phyloP scores from a whole-genome alignment of 345 rosid species.

The Cardiospermum halicacabum region DNA sequence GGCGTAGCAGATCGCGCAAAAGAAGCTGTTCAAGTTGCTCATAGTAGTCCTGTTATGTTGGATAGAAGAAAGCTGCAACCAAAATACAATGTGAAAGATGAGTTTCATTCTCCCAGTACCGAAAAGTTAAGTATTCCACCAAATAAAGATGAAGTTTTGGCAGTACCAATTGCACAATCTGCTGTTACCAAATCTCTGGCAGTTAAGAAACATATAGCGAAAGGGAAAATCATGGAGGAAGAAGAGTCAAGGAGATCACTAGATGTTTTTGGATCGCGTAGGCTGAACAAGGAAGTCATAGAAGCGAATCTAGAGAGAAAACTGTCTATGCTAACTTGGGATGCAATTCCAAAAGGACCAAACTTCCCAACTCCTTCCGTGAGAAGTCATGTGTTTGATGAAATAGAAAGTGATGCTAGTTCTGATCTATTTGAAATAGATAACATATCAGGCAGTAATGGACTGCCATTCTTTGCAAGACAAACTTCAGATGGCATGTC shows the following conservation, averaged over 20 bases:
- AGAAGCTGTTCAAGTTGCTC: conserved; percentile 13
- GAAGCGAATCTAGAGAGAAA: conserved; percentile 48
- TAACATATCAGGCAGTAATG: conserved; percentile 31
- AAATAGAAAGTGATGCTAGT: conserved; percentile 53
- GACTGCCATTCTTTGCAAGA: conserved; percentile 30
- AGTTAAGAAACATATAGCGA: conserved; percentile 6
- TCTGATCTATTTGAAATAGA: conserved; percentile 74
- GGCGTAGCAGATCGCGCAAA: conserved; percentile 15
- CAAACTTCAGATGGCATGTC: conserved; percentile 37
- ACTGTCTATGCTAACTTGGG: conserved; percentile 66
- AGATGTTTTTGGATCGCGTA: conserved; percentile 38
- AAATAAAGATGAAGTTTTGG: conserved; percentile 27
- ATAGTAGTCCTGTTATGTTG: conserved; percentile 10
- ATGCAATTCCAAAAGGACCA: conserved; percentile 52
- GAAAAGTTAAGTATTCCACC: conserved; percentile 22
- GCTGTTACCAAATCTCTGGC: conserved; percentile 17
- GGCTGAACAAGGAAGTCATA: conserved; percentile 29
- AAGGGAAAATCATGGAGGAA: conserved; percentile 16
- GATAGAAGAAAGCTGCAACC: conserved; percentile 25
- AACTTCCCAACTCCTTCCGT: conserved; percentile 16
- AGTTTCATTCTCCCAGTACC: conserved; percentile 19
- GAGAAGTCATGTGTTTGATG: conserved; percentile 30
- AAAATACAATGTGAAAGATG: conserved; percentile 19
- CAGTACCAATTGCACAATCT: conserved; percentile 28
- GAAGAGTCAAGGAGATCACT: conserved; percentile 37